Evolutionary conservation across 2,329 filamentous ascomycete species (phyloP), one percentile per base, ranked within the genome.

Genomic region (Arthrocladium fulminans): DNA sequence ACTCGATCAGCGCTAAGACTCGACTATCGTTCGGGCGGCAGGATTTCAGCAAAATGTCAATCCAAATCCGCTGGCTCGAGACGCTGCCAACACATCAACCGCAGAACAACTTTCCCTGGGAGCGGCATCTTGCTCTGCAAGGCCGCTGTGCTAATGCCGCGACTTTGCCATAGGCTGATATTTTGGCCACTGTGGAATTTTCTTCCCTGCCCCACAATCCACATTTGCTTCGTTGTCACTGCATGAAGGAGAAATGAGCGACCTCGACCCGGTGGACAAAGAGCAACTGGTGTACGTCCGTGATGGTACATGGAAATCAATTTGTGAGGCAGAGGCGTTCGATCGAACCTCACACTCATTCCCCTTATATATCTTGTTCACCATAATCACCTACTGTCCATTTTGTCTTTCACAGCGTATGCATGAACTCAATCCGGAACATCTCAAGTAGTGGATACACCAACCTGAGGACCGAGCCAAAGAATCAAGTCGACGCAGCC

Each of bases 211-310:
- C 55, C 56, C 56, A 59, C 56, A 54, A 37, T 44, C 51, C 50
- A 52, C 52, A 45, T 46, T 52, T 59, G 56, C 53, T 59, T 51
- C 47, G 56, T 52, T 59, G 56, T 57, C 56, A 59, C 48, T 57
- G 53, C 52, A 55, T 54, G 54, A 51, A 54, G 25, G 32, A 25
- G 32, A 39, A 47, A 47, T 39, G 48, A 53, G 54, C 44, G 44
- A 39, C 44, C 25, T 29, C 39, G 30, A 25, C 44, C n/a, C 44
- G 44, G 23, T 39, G 32, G 23, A 30, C 23, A 15, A 27, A 24
- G n/a, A 27, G 22, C 25, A 27, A 29, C 15, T 27, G 38, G 34
- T 47, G 20, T 27, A 38, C 32, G 22, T 37, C 29, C 32, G 39
- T 39, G 32, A 47, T 38, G 32, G 32, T 47, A 47, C 44, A n/a